phyloP scores from a whole-genome alignment of 202 grass and related monocot species.

The Bolboschoenoplectus hybrid region DNA sequence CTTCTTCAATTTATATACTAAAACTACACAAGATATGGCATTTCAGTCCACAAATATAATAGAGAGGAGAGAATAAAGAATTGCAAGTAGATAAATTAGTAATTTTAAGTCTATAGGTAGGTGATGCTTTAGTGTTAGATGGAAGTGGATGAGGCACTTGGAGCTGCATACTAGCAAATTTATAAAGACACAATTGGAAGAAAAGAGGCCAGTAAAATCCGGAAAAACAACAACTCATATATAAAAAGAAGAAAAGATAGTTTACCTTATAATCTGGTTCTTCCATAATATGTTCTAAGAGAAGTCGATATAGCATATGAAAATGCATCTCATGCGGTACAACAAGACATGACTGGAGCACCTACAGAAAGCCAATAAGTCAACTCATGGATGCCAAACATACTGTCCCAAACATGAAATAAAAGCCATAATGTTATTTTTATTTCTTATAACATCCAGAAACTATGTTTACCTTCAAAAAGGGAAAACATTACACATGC shows the following conservation, averaged over 20 bases:
- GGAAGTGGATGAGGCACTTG: neutral
- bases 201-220: neutral
- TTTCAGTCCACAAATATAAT: neutral
- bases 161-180: conserved; percentile 12
- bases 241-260: neutral
- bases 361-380: conserved; percentile 46
- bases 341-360: conserved; percentile 68
- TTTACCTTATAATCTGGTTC: conserved; percentile 90
- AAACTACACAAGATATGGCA: conserved; percentile 6
- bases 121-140: neutral
- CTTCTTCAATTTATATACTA: conserved; percentile 19
- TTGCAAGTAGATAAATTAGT: too few species aligned
- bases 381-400: conserved; percentile 3
- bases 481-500: neutral
- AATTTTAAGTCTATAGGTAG: neutral
- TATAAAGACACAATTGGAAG: neutral
- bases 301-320: conserved; percentile 72
- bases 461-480: neutral
- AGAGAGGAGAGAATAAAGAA: neutral
- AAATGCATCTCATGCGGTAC: conserved; percentile 83
- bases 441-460: neutral
- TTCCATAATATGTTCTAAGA: conserved; percentile 75
- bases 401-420: neutral
- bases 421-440: neutral
- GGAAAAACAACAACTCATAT: neutral